Percentiles rank a stretch among this genome's conserved stretches.
Conservation (phyloP, 768 basidiomycete genomes). For the Agaricus subrufescens region DNA sequence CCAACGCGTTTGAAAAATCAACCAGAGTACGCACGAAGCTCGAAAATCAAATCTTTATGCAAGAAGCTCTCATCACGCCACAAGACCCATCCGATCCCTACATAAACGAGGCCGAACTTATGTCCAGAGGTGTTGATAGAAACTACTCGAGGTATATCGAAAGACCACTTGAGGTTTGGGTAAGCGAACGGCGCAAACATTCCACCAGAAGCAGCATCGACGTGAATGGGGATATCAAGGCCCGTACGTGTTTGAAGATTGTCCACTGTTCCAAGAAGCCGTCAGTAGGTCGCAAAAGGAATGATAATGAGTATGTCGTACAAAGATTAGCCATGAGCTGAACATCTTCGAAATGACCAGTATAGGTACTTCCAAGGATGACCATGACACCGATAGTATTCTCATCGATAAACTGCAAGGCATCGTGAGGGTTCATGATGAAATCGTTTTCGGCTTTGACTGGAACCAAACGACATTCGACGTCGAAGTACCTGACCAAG, state of each 20-base stretch:
- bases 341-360: conserved; percentile 62
- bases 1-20: neutral
- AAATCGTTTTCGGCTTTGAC: conserved; percentile 40
- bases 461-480: conserved; percentile 50
- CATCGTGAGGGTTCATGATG: conserved; percentile 53
- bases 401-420: conserved; percentile 58
- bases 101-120: conserved; percentile 53
- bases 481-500: conserved; percentile 46
- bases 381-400: conserved; percentile 68
- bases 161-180: conserved; percentile 53
- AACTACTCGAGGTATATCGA: conserved; percentile 51
- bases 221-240: conserved; percentile 59
- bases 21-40: conserved; percentile 38
- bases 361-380: conserved; percentile 50
- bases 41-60: conserved; percentile 62
- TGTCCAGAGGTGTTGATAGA: conserved; percentile 54
- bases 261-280: conserved; percentile 32
- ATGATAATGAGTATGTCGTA: conserved; percentile 12
- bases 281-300: neutral
- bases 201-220: conserved; percentile 60
- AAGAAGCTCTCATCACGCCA: conserved; percentile 55
- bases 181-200: conserved; percentile 64
- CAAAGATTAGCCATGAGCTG: conserved; percentile 46
- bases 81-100: conserved; percentile 57
- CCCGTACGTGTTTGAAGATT: conserved; percentile 51